These are phyloP conservation scores for Oryza australiensis DNA, from an alignment of 176 grass and related monocot species.

Conservation along the genomic window DNA sequence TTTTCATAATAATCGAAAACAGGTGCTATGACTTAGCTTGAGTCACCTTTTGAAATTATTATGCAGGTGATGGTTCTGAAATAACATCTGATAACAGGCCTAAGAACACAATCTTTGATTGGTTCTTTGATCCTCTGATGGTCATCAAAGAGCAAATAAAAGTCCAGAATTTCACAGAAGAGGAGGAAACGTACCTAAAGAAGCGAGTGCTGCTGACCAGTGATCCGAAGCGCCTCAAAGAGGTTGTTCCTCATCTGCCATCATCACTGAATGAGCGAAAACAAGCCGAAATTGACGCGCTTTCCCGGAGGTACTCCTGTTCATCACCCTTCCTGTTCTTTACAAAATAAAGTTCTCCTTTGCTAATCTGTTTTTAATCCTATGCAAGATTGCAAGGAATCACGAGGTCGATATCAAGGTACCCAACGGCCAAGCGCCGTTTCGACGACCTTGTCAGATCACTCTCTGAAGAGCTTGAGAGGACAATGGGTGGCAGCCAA, in stretches of 20 bases:
- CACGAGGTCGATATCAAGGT: conserved; percentile 85
- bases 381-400: conserved; percentile 86
- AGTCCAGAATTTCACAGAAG: conserved; percentile 73
- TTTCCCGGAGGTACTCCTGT: conserved; percentile 66
- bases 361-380: conserved; percentile 21
- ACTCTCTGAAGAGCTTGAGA: conserved; percentile 71
- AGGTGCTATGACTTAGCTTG: conserved; percentile 9
- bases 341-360: neutral
- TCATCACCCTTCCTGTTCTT: neutral
- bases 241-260: conserved; percentile 46
- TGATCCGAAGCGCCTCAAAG: conserved; percentile 70
- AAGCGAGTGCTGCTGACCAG: conserved; percentile 68
- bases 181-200: conserved; percentile 76
- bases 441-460: conserved; percentile 62
- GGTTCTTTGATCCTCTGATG: conserved; percentile 96
- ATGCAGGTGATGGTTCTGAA: conserved; percentile 71
- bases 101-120: conserved; percentile 67
- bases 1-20: conserved; percentile 1
- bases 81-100: conserved; percentile 82
- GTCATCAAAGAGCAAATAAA: conserved; percentile 94
- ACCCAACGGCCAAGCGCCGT: conserved; percentile 77
- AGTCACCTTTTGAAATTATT: conserved; percentile 21
- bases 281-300: conserved; percentile 82
- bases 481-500: conserved; percentile 52
- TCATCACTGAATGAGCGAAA: conserved; percentile 54